Evolutionary conservation across 805 yeast species (phyloP).

Genomic region (Hanseniaspora vineae): DNA sequence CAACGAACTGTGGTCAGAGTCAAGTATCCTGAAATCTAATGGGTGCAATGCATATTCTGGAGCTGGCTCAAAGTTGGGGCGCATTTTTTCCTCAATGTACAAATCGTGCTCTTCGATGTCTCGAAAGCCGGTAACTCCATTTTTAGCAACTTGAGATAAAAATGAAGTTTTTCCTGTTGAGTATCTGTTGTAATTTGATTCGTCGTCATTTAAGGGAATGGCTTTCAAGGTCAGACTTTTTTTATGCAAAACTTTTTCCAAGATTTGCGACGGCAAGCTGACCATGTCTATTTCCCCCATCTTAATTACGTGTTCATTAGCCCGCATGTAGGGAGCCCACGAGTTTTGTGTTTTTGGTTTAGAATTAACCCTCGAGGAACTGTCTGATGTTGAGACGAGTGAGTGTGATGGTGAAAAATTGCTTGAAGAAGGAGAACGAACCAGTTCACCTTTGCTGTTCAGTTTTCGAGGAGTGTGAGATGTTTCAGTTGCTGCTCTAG

Average conservation of each 20-base stretch:
- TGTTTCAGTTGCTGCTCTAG: not conserved
- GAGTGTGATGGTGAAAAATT: not conserved
- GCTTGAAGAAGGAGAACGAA: not conserved
- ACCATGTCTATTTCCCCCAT: not conserved
- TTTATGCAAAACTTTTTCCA: conserved; percentile 15
- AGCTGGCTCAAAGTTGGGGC: conserved; percentile 7
- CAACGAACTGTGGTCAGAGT: conserved; percentile 1
- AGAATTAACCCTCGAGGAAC: not conserved
- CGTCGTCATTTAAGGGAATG: conserved; percentile 36
- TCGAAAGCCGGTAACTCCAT: conserved; percentile 30
- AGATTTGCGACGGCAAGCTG: not conserved
- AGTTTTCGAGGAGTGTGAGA: no score
- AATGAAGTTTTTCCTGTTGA: conserved; percentile 6
- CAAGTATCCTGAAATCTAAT: conserved; percentile 7
- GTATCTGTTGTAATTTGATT: conserved; percentile 23
- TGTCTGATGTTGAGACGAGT: no score
- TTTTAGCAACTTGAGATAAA: conserved; percentile 32
- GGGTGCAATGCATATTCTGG: conserved; percentile 1
- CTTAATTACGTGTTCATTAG: not conserved
- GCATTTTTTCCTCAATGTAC: conserved; percentile 14
- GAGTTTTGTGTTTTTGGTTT: not conserved
- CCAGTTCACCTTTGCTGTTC: no score
- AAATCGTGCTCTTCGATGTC: conserved; percentile 21
- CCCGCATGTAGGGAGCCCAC: not conserved
- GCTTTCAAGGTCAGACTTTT: conserved; percentile 45